phyloP scores from a whole-genome alignment of 1,139 yeast species.

The Sugiyamaella japonica region DNA sequence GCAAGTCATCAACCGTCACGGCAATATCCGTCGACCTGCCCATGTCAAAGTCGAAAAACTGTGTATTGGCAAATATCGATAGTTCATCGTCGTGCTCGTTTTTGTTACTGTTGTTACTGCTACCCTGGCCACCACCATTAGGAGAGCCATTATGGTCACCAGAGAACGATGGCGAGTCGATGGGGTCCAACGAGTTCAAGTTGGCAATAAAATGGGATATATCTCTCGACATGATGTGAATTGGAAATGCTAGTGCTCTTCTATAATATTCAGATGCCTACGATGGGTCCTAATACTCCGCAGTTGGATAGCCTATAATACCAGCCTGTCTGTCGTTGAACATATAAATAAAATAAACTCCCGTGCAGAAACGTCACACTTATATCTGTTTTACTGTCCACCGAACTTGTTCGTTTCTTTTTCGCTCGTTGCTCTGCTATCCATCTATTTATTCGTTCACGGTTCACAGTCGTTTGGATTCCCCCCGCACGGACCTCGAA shows the following conservation, averaged over 20 bases:
- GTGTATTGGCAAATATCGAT: slow-evolving; percentile 45
- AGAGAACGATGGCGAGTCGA: slow-evolving; percentile 24
- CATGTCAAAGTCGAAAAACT: slow-evolving; percentile 47
- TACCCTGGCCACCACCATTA: neutral
- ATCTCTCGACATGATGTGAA: slow-evolving; percentile 25
- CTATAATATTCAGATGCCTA: too few relatives aligned
- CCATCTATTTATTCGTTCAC: neutral
- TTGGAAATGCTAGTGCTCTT: too few relatives aligned
- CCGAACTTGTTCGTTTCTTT: neutral
- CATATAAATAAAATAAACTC: neutral
- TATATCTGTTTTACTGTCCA: neutral
- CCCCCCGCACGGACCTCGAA: neutral
- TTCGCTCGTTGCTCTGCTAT: neutral
- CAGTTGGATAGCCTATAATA: neutral
- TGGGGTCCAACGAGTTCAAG: slow-evolving; percentile 38
- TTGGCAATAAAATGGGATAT: slow-evolving; percentile 39
- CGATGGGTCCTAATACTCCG: too few relatives aligned
- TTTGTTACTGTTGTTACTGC: neutral
- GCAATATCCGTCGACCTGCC: slow-evolving; percentile 46
- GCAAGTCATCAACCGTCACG: slow-evolving; percentile 43
- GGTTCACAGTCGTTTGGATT: neutral
- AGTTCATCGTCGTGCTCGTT: slow-evolving; percentile 41
- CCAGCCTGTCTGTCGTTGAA: neutral
- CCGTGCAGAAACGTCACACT: neutral
- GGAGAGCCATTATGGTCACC: slow-evolving; percentile 16